Evolutionary conservation across 805 yeast species (phyloP).

Genomic region (Ascoidea asiatica): DNA sequence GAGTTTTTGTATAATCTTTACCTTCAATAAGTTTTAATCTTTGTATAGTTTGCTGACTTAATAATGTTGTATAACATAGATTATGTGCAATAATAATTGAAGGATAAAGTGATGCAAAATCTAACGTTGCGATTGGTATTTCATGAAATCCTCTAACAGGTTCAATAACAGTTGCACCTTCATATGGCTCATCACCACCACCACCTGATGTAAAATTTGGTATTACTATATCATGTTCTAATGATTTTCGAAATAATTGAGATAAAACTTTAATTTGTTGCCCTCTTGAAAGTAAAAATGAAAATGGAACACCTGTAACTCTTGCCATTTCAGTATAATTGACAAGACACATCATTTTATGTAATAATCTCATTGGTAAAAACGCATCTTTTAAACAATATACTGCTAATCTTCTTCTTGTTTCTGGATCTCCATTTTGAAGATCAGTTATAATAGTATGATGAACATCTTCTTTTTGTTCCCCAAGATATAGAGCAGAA

Average conservation of each 20-base stretch:
- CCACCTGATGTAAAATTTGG: constrained; percentile 80
- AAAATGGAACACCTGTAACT: constrained; percentile 97
- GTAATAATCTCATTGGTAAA: constrained; percentile 75
- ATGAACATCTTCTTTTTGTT: constrained; percentile 96
- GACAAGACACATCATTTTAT: constrained; percentile 90
- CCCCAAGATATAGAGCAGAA: constrained; percentile 83
- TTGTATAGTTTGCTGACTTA: constrained; percentile 56
- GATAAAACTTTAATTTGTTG: constrained; percentile 97
- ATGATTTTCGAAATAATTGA: constrained; percentile 86
- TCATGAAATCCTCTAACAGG: constrained; percentile 93
- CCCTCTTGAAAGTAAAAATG: constrained; percentile 79
- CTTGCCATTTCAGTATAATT: constrained; percentile 99
- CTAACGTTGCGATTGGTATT: constrained; percentile 94
- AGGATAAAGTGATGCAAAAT: constrained; percentile 95
- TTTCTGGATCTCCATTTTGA: constrained; percentile 84
- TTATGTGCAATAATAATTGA: constrained; percentile 99
- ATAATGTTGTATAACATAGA: constrained; percentile 82
- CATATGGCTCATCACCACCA: constrained; percentile 78
- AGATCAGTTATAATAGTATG: constrained; percentile 91
- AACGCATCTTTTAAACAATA: constrained; percentile 96
- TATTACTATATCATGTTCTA: constrained; percentile 72
- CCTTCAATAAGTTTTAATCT: constrained; percentile 49
- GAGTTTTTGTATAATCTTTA: constrained; percentile 74
- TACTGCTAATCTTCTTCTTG: constrained; percentile 90
- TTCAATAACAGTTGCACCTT: constrained; percentile 98